Percentiles rank a stretch among this genome's conserved stretches.
phyloP scores from a whole-genome alignment of 495 filamentous ascomycete genomes.

The Chaetomium tenue region DNA sequence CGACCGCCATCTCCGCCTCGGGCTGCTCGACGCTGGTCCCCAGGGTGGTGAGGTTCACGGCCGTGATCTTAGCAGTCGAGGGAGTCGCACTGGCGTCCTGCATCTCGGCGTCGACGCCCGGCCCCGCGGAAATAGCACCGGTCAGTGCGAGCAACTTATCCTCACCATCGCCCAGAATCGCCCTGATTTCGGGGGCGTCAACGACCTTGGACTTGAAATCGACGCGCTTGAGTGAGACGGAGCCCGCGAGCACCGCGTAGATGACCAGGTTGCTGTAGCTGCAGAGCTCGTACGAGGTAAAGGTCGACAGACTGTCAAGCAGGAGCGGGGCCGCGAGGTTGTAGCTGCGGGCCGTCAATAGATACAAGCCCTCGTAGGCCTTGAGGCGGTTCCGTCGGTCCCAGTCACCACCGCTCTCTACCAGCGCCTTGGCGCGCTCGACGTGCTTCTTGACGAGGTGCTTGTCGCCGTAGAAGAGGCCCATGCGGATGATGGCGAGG shows the following conservation, averaged over 20 bases:
- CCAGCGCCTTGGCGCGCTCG: constrained; percentile 82
- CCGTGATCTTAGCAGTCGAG: constrained; percentile 58
- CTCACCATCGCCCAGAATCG: constrained; percentile 84
- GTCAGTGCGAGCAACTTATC: constrained; percentile 78
- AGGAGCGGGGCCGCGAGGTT: constrained; percentile 86
- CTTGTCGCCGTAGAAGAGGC: constrained; percentile 92
- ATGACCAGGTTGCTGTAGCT: constrained; percentile 90
- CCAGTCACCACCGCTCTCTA: constrained; percentile 96
- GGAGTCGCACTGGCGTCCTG: constrained; percentile 61
- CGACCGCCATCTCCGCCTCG: constrained; percentile 74
- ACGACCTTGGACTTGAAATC: constrained; percentile 99
- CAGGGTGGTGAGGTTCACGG: constrained; percentile 79
- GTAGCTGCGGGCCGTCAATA: constrained; percentile 88
- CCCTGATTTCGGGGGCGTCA: constrained; percentile 96
- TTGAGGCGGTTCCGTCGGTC: constrained; percentile 96
- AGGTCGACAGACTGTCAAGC: constrained; percentile 95
- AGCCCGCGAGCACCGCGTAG: constrained; percentile 92
- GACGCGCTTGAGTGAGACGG: constrained; percentile 88
- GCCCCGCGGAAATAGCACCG: constrained; percentile 73
- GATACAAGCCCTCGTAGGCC: constrained; percentile 93
- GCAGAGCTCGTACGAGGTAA: constrained; percentile 97
- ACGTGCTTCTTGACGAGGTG: constrained; percentile 87
- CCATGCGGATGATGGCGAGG: constrained; percentile 91
- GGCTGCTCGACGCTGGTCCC: constrained; percentile 64
- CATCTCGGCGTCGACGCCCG: constrained; percentile 80